phyloP scores from a whole-genome alignment of 2,329 filamentous ascomycete species.

The Monilinia fructicola region DNA sequence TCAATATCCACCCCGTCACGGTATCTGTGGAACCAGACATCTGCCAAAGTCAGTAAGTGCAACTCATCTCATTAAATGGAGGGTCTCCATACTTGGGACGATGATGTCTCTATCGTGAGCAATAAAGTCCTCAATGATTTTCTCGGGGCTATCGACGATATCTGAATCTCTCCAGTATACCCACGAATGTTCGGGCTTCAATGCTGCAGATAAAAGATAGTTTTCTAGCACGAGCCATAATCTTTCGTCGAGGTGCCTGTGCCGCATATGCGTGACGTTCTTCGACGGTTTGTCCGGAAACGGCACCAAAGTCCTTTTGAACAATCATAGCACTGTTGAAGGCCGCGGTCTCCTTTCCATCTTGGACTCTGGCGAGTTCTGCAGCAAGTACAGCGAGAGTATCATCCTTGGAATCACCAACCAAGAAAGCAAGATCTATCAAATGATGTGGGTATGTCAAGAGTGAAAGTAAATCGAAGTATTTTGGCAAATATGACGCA shows the following conservation, averaged over 20 bases:
- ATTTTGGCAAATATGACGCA: slow-evolving; percentile 74
- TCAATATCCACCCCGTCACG: slow-evolving; percentile 78
- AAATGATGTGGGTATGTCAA: slow-evolving; percentile 92
- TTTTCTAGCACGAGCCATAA: slow-evolving; percentile 91
- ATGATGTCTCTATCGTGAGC: slow-evolving; percentile 90
- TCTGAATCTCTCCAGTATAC: slow-evolving; percentile 99
- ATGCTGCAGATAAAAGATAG: slow-evolving; percentile 77
- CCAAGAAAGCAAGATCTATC: slow-evolving; percentile 92
- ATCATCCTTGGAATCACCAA: slow-evolving; percentile 88
- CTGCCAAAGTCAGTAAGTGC: slow-evolving; percentile 50
- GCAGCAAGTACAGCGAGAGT: slow-evolving; percentile 82
- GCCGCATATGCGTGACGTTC: slow-evolving; percentile 83
- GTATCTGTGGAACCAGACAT: slow-evolving; percentile 96
- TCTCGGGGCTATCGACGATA: slow-evolving; percentile 83
- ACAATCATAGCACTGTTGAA: slow-evolving; percentile 85
- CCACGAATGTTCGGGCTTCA: slow-evolving; percentile 96
- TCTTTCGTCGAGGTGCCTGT: slow-evolving; percentile 85
- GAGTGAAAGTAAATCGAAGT: slow-evolving; percentile 89
- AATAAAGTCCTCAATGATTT: slow-evolving; percentile 92
- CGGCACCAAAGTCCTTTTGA: slow-evolving; percentile 79
- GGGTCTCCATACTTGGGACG: slow-evolving; percentile 75
- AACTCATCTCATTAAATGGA: not conserved
- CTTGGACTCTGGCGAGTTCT: slow-evolving; percentile 86
- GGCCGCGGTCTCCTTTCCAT: slow-evolving; percentile 66
- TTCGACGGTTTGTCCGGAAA: slow-evolving; percentile 68